Base-by-base conservation (phyloP, 1,139 yeast species). In the Waltiozyma sp. region DNA sequence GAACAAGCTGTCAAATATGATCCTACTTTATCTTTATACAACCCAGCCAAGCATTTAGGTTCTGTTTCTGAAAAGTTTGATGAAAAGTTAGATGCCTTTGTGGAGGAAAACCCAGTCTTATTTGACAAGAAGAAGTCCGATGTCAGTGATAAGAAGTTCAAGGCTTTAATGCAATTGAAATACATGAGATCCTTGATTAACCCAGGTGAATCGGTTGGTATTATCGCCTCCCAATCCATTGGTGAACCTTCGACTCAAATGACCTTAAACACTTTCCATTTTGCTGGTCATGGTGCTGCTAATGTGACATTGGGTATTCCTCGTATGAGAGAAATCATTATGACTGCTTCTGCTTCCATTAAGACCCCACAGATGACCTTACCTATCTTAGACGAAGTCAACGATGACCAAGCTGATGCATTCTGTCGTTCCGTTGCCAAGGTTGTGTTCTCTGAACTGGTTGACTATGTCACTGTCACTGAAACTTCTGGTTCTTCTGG, bases 131-230 rank as follows among this genome's bases (percentile, higher is more conserved):
- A 26, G 31, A 15, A 11, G 16, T 46, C 49, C 33, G 77, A 75
- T 41, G 63, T 85, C 46, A 77, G 83, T 41, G 91, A 84, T 53
- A 85, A 84, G 77, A 86, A 84, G 61, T 93, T 93, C 77, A 78
- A 88, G 63, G 95, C 96, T 6, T 75, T 93, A 96, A 96, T 59
- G 95, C 89, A 61, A 75, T 93, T 54, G 96, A 88, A 60, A 76
- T 91, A 23, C 96, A 89, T 86, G 53, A 85, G 84, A 64, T 81
- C 97, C 4, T 71, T 88, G 58, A 98, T 89, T 41, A 93, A 93
- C 54, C 96, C 99, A 11, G 99, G 99, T 72, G 98, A 91, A 64
- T 91, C 91, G 98, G 98, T 93, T 46, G 99, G 99, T 71, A 96
- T 91, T 44, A 77, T 91, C 59, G 99, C 98, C 44, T 98, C 99